Evolutionary conservation across 257 asterid genomes (phyloP).

Genomic region (Solanum piurae): DNA sequence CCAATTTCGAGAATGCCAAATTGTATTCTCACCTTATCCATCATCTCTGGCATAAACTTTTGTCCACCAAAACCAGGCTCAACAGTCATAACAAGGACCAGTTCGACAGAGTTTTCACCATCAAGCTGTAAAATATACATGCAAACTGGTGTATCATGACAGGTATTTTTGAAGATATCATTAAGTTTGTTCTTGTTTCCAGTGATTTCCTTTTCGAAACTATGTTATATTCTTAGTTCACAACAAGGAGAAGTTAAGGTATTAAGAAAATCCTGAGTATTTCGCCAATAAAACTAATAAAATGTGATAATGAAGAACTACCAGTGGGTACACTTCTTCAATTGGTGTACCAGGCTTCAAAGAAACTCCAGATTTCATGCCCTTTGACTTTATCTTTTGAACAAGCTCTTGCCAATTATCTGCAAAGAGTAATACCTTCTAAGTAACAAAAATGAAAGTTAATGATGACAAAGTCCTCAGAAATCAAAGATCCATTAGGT

Average conservation of each 20-base stretch:
- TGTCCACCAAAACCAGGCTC: slow-evolving; percentile 99
- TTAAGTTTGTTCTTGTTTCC: not conserved
- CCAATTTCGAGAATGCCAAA: not conserved
- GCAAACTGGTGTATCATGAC: not conserved
- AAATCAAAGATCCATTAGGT: not conserved
- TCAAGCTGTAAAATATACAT: slow-evolving; percentile 41
- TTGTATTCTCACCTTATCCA: slow-evolving; percentile 63
- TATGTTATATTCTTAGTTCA: not conserved
- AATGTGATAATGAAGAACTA: slow-evolving; percentile 11
- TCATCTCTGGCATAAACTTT: slow-evolving; percentile 83
- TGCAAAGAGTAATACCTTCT: slow-evolving; percentile 12
- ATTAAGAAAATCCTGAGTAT: not conserved
- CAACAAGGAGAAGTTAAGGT: not conserved
- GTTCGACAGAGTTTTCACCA: slow-evolving; percentile 48
- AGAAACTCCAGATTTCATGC: slow-evolving; percentile 83
- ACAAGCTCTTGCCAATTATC: slow-evolving; percentile 90
- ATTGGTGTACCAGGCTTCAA: slow-evolving; percentile 82
- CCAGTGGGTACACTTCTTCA: slow-evolving; percentile 84
- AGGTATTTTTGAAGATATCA: not conserved
- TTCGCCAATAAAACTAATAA: not conserved
- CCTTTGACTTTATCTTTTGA: slow-evolving; percentile 59
- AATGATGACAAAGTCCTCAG: not conserved
- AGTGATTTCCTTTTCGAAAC: not conserved
- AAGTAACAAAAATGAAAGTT: not conserved
- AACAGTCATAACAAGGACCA: slow-evolving; percentile 97